Evolutionary conservation across 768 basidiomycete genomes (phyloP).

Genomic region (Phlebiopsis gigantea): DNA sequence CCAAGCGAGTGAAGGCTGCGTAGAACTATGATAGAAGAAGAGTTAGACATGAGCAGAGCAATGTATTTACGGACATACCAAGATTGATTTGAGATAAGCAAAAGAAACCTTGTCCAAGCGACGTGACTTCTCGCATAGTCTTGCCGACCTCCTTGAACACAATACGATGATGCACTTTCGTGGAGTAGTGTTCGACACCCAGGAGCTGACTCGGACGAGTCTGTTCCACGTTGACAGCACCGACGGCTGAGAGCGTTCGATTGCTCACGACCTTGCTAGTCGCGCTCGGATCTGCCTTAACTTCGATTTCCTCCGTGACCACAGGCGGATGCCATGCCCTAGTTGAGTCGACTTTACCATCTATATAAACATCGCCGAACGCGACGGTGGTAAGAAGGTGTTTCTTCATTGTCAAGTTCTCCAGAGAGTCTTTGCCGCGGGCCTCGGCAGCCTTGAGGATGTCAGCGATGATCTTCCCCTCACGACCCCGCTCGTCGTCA

Average conservation of each 20-base stretch:
- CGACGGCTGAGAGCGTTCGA: not conserved
- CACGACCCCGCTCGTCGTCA: slow-evolving; percentile 3
- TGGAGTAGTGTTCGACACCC: too few species aligned
- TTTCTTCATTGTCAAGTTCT: not conserved
- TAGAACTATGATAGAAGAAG: not conserved
- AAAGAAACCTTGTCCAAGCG: not conserved
- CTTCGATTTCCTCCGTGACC: not conserved
- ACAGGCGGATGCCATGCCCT: not conserved
- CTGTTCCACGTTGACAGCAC: not conserved
- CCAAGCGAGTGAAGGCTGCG: not conserved
- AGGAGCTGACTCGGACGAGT: not conserved
- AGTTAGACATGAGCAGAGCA: not conserved
- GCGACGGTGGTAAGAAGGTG: not conserved
- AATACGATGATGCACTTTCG: not conserved
- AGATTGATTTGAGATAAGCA: not conserved
- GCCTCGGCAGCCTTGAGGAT: not conserved
- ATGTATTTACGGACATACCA: not conserved
- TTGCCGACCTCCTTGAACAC: not conserved
- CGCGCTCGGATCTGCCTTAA: not conserved
- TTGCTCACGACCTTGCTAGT: not conserved
- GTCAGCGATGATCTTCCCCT: not conserved
- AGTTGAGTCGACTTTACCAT: not conserved
- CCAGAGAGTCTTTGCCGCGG: not conserved
- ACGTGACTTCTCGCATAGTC: not conserved
- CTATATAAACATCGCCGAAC: not conserved